Evolutionary conservation across 2,329 filamentous ascomycete genomes (phyloP), one percentile per base, ranked within the genome.

Genomic region (Davidsoniella virescens): DNA sequence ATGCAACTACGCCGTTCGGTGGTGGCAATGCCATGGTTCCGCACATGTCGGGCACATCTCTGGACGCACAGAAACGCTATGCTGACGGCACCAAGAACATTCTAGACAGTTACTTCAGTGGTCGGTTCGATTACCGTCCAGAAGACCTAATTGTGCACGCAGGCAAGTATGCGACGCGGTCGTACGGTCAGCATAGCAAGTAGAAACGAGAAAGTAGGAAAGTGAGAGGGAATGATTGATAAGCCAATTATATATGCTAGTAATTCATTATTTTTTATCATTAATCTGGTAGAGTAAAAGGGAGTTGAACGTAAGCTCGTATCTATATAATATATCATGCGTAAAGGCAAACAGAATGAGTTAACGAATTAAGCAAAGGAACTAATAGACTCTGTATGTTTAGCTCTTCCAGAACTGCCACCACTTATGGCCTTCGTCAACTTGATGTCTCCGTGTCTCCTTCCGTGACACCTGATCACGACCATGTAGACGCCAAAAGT

Each of bases 21-120:
- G 92, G 90, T 63, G 92, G 92, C 64, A 96, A 96, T 71, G 92
- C 88, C 70, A 98, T 92, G 85, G 88, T 95, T 54, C 87, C 92
- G 52, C 92, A 96, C 80, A 94, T 96, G 87, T 94, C 87, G 10
- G 92, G 92, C 64, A 96, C 90, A 53, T 94, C 88, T n/a, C 82
- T 98, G 63, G 92, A 98, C 64, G 92, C 92, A 53, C 92, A 98
- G 76, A 82, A 86, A 70, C 80, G 87, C 57, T 94, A 94, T 64
- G 86, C 87, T 61, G 73, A 81, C 56, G 87, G 87, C 60, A 84
- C 79, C 67, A 94, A 95, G 83, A 68, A 73, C 57, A 96, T 98
- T 63, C 74, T 98, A 54, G 75, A 90, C 57, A 87, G 82, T 68
- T 98, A 96, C 76, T 85, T 94, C 65, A 78, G 73, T 57, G 88